Evolutionary conservation across 495 filamentous ascomycete species (phyloP).

Genomic region (Trichocladium uniseriatum): DNA sequence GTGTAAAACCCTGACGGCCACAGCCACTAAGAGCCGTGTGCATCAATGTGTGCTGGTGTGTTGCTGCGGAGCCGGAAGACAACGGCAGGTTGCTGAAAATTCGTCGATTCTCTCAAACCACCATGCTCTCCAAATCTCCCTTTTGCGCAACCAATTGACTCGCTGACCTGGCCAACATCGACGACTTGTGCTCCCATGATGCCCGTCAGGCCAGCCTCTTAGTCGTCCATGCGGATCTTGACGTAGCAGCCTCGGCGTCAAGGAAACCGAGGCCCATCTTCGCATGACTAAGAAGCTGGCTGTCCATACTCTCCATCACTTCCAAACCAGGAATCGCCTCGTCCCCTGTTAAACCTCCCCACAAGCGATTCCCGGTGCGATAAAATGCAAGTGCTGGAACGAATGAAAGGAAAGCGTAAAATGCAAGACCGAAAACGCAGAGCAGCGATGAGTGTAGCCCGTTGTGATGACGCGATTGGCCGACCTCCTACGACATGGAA

Average conservation of each 20-base stretch:
- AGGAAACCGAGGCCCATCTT: not conserved
- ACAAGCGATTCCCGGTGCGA: constrained; percentile 33
- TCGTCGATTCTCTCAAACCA: too few species aligned
- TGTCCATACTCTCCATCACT: not conserved
- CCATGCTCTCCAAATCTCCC: not conserved
- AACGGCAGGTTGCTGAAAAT: not conserved
- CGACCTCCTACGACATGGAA: constrained; percentile 9
- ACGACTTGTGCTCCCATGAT: not conserved
- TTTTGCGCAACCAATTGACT: not conserved
- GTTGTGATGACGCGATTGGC: constrained; percentile 9
- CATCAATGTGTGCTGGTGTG: not conserved
- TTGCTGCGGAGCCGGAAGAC: not conserved
- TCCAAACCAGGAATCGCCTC: constrained; percentile 16
- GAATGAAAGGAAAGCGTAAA: constrained; percentile 16
- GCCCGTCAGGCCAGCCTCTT: not conserved
- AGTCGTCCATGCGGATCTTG: not conserved
- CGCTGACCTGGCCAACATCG: not conserved
- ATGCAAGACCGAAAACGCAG: constrained; percentile 9
- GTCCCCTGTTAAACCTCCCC: constrained; percentile 32
- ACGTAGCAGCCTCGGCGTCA: not conserved
- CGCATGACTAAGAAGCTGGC: too few species aligned
- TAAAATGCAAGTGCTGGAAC: constrained; percentile 17
- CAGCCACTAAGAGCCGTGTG: not conserved
- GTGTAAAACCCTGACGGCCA: not conserved
- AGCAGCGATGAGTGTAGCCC: constrained; percentile 1